These are phyloP conservation scores for Oehlia diaphana DNA, from an alignment of 192 early-diverging fungal genomes.

Conservation along the genomic window DNA sequence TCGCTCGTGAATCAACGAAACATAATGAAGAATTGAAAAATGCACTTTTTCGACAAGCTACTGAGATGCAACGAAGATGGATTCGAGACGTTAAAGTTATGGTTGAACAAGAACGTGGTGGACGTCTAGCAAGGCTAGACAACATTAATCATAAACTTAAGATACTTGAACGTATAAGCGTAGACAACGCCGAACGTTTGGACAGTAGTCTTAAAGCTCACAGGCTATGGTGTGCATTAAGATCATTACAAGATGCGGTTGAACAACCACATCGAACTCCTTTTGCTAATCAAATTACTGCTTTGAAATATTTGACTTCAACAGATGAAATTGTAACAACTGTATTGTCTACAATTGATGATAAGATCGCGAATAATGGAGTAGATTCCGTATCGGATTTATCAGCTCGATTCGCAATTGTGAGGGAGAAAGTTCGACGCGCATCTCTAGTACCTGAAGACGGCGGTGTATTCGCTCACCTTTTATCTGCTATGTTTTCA, in stretches of 20 bases:
- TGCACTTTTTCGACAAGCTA: slow-evolving; percentile 65
- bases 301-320: slow-evolving; percentile 54
- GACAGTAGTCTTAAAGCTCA: slow-evolving; percentile 64
- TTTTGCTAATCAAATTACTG: slow-evolving; percentile 71
- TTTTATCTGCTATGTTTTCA: slow-evolving; percentile 68
- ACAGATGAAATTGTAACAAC: slow-evolving; percentile 60
- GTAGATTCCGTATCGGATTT: slow-evolving; percentile 67
- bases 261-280: slow-evolving; percentile 49
- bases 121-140: slow-evolving; percentile 84
- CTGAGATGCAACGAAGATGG: slow-evolving; percentile 77
- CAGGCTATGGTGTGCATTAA: slow-evolving; percentile 63
- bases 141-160: slow-evolving; percentile 76
- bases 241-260: slow-evolving; percentile 60
- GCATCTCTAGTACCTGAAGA: slow-evolving; percentile 85
- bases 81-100: slow-evolving; percentile 71
- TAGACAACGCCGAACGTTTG: slow-evolving; percentile 68
- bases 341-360: slow-evolving; percentile 64
- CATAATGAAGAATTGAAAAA: slow-evolving; percentile 55
- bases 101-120: slow-evolving; percentile 89
- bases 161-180: slow-evolving; percentile 65
- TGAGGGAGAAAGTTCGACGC: slow-evolving; percentile 68
- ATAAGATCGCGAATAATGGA: slow-evolving; percentile 57
- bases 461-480: slow-evolving; percentile 84
- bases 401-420: slow-evolving; percentile 65
- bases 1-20: slow-evolving; percentile 32